phyloP scores from a whole-genome alignment of 352 stramenopile species.

The Pythium folliculosum region DNA sequence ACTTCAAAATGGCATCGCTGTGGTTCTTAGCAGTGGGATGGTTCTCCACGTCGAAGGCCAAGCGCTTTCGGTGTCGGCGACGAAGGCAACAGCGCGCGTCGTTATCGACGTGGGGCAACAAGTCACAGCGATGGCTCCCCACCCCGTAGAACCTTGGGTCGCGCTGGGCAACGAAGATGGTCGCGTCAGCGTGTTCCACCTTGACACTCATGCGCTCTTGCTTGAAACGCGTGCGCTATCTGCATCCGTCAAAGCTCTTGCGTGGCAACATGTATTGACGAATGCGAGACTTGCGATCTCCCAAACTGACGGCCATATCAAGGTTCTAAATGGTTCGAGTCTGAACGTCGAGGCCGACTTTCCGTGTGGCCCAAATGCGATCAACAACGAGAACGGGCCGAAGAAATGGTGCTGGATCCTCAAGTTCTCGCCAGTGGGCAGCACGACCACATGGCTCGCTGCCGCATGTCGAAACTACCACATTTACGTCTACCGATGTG shows the following conservation, averaged over 20 bases:
- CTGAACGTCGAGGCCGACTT: conserved; percentile 30
- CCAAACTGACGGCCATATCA: conserved; percentile 38
- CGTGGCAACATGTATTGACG: conserved; percentile 38
- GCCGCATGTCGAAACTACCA: conserved; percentile 68
- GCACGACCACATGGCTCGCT: conserved; percentile 34
- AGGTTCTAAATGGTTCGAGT: conserved; percentile 39
- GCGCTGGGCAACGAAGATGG: conserved; percentile 44
- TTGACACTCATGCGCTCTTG: conserved; percentile 36
- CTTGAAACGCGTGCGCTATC: conserved; percentile 14
- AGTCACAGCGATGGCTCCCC: conserved; percentile 13
- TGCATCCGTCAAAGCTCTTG: conserved; percentile 30
- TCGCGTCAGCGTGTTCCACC: conserved; percentile 40
- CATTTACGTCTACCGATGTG: conserved; percentile 68
- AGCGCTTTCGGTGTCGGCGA: neutral
- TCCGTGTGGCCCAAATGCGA: conserved; percentile 19
- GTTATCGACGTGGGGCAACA: conserved; percentile 23
- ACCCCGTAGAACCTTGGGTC: conserved; percentile 25
- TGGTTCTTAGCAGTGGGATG: conserved; percentile 17
- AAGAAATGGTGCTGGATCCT: conserved; percentile 58
- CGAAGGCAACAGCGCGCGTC: conserved; percentile 5
- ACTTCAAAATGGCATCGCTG: conserved; percentile 23
- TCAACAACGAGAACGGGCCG: conserved; percentile 8
- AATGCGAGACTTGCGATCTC: conserved; percentile 46
- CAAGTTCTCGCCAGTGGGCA: conserved; percentile 44
- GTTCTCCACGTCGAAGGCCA: conserved; percentile 23